Base-by-base conservation (phyloP, 23 red algal species). In the Gracilaria gracilis region DNA sequence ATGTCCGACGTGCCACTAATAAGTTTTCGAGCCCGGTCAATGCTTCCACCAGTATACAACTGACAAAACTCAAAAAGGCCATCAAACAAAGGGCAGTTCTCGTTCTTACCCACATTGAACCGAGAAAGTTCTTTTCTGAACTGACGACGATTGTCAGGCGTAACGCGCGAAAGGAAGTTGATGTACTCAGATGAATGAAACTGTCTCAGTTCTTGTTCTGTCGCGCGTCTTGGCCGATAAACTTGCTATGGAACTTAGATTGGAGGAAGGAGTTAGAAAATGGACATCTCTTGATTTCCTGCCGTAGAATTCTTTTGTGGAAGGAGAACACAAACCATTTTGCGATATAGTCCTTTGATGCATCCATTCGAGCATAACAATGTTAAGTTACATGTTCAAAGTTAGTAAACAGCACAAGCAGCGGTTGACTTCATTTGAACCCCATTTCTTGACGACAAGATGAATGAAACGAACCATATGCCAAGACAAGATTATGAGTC, bases 401-500 rank as follows among this genome's bases (percentile, higher is more conserved):
- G 62, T 65, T 24, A 67, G 62, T 7, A 55, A 25, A 36, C 1
- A 55, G 34, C 20, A 4, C 16, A 5, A 25, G 28, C 31, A 24
- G 49, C 6, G 46, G 23, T 24, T 49, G 16, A n/a, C 2, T 59
- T 6, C n/a, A 4, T 6, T 59, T n/a, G 55, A 20, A n/a, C 40
- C 4, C 5, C 17, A 53, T n/a, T 42, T 12, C 27, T 33, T 65
- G 23, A 12, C 9, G 32, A 11, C 8, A 12, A 25, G 25, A 65
- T 7, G n/a, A n/a, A n/a, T n/a, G 58, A 79, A 81, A 96, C 86
- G 46, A 85, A 82, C 95, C 95, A 61, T 96, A 96, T 62, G 95
- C 86, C n/a, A 93, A 71, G 37, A 89, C 62, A 49, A 97, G 85
- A 65, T 93, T 94, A 80, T 97, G 95, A 17, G 95, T 93, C 84